Conservation (phyloP, 495 filamentous ascomycete species). For the Penicillium taxi region DNA sequence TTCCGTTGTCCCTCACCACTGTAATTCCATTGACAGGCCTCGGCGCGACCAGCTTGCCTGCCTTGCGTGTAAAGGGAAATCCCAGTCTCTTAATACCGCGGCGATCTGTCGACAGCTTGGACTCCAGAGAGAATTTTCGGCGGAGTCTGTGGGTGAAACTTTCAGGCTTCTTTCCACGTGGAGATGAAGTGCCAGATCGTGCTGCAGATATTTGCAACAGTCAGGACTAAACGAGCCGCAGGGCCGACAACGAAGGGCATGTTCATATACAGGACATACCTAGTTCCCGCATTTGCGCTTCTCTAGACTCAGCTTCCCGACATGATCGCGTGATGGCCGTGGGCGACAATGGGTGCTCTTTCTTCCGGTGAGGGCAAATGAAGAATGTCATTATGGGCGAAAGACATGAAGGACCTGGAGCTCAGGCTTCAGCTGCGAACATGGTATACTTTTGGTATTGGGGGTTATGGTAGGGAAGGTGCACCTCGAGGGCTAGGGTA, state of each 20-base stretch:
- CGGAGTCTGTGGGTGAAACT: slow-evolving; percentile 29
- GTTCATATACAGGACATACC: slow-evolving; percentile 3
- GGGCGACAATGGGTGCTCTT: slow-evolving; percentile 4
- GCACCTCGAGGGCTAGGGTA: no score
- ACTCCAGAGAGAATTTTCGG: slow-evolving; percentile 30
- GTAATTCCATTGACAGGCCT: slow-evolving; percentile 1
- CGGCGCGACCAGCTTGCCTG: slow-evolving; percentile 9
- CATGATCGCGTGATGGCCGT: slow-evolving; percentile 5
- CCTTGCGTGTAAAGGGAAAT: slow-evolving; percentile 18
- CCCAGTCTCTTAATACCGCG: slow-evolving; percentile 8
- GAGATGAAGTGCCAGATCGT: not conserved
- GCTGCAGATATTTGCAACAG: not conserved
- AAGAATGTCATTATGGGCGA: slow-evolving; percentile 8
- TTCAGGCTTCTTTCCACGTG: slow-evolving; percentile 4
- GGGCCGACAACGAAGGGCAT: no score
- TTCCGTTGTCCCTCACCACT: slow-evolving; percentile 17
- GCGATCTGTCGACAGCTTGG: slow-evolving; percentile 3
- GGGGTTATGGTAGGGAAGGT: not conserved
- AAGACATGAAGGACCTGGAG: not conserved
- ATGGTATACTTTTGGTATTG: not conserved
- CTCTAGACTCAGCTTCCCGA: not conserved
- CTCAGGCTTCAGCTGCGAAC: not conserved
- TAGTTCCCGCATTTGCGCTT: not conserved
- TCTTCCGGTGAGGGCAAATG: slow-evolving; percentile 12
- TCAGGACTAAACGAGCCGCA: not conserved